phyloP scores from a whole-genome alignment of 2,329 filamentous ascomycete species.

The Endoconidiophora laricicola region DNA sequence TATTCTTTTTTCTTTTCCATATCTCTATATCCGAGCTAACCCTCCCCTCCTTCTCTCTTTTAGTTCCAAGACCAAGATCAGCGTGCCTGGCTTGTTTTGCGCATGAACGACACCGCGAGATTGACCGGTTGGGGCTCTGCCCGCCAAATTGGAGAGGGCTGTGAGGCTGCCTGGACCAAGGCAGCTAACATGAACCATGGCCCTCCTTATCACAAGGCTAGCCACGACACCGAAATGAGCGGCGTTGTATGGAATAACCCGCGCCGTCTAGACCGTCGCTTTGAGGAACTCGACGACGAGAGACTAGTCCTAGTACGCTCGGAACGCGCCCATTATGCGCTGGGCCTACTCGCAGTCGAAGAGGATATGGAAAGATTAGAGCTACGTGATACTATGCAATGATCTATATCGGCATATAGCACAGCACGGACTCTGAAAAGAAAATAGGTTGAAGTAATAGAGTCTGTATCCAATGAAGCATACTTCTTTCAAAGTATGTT shows the following conservation, averaged over 20 bases:
- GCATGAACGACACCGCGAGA: conserved; percentile 57
- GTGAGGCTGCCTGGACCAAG: conserved; percentile 70
- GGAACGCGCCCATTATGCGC: conserved; percentile 54
- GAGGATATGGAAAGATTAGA: conserved; percentile 52
- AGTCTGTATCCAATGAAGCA: too few species aligned
- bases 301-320: conserved; percentile 43
- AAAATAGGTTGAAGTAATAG: too few species aligned
- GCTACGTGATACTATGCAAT: conserved; percentile 26
- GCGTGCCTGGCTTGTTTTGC: conserved; percentile 59
- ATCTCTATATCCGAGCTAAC: not conserved
- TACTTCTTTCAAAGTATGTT: too few species aligned
- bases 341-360: conserved; percentile 65
- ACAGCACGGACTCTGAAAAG: too few species aligned
- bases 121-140: conserved; percentile 81
- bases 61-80: conserved; percentile 58
- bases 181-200: conserved; percentile 57
- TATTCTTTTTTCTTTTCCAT: not conserved
- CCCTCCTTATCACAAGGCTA: conserved; percentile 45
- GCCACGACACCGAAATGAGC: conserved; percentile 18
- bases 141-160: conserved; percentile 63
- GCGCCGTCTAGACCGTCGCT: conserved; percentile 33
- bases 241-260: conserved; percentile 29
- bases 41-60: not conserved
- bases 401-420: not conserved
- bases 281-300: conserved; percentile 29